Percentiles rank a stretch among this genome's conserved stretches.
Evolutionary conservation across 2,329 filamentous ascomycete genomes (phyloP).

Genomic region (Aureobasidium lini): DNA sequence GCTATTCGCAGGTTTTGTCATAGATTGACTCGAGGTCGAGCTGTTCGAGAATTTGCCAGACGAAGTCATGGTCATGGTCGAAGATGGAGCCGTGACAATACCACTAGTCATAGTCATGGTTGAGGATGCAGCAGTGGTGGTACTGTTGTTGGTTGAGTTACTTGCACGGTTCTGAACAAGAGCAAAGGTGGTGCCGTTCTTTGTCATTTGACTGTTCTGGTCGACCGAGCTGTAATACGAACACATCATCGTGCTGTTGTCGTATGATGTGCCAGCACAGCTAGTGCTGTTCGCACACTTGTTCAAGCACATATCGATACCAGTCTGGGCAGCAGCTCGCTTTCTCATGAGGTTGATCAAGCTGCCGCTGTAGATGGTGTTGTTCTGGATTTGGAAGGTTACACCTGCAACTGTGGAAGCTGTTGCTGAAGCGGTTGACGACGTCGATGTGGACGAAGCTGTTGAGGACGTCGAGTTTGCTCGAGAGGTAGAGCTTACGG

Average conservation of each 20-base stretch:
- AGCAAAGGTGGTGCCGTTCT: not conserved
- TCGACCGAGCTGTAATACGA: slow-evolving; percentile 4
- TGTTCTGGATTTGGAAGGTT: not conserved
- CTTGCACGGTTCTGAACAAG: not conserved
- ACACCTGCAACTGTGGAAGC: not conserved
- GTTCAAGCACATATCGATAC: not conserved
- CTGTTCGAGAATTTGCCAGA: not conserved
- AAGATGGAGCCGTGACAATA: not conserved
- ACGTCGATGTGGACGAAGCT: not conserved
- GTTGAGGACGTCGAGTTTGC: not conserved
- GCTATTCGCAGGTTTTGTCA: not conserved
- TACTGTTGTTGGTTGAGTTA: not conserved
- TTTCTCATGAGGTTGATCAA: not conserved
- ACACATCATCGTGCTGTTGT: not conserved
- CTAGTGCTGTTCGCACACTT: not conserved
- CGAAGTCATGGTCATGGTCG: not conserved
- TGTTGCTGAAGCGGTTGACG: not conserved
- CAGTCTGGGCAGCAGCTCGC: not conserved
- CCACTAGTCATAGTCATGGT: not conserved
- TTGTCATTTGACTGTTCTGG: not conserved
- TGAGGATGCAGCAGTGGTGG: not conserved
- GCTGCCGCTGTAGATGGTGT: not conserved
- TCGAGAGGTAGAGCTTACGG: not conserved
- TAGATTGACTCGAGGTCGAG: not conserved
- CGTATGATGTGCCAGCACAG: not conserved